Conservation (phyloP, 2,329 filamentous ascomycete genomes). For the Kalmusia sp. region DNA sequence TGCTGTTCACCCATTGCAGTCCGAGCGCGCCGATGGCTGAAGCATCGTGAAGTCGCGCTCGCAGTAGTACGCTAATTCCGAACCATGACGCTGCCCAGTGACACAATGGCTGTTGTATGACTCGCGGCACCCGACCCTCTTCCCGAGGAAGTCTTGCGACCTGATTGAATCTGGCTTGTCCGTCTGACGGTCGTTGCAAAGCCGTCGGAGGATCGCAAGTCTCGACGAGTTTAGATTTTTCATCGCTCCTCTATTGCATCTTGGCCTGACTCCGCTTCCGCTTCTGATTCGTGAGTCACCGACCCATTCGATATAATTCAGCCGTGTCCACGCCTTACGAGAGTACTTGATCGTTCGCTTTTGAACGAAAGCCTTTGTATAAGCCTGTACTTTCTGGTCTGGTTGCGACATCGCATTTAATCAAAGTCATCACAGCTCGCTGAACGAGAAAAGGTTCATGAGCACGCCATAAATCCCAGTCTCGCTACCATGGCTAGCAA, state of each 20-base stretch:
- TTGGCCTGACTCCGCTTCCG: neutral
- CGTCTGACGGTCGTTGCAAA: too few relatives aligned
- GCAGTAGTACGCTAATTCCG: conserved; percentile 14
- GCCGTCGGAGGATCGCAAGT: too few relatives aligned
- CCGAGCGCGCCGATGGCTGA: neutral
- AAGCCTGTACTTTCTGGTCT: too few relatives aligned
- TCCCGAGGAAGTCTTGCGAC: neutral
- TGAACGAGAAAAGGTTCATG: neutral
- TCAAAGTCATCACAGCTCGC: neutral
- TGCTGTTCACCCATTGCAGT: conserved; percentile 10
- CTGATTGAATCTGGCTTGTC: neutral
- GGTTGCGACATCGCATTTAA: neutral
- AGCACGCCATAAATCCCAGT: neutral
- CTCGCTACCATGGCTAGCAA: conserved; percentile 19
- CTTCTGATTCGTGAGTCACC: neutral
- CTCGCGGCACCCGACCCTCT: conserved; percentile 16
- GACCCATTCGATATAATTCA: neutral
- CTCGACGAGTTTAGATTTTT: neutral
- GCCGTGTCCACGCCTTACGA: neutral
- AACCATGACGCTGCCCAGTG: conserved; percentile 28
- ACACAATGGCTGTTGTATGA: conserved; percentile 28
- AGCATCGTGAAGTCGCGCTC: conserved; percentile 11
- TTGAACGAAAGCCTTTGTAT: too few relatives aligned
- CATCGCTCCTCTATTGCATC: neutral
- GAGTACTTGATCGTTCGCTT: too few relatives aligned